These are phyloP conservation scores for Gillenia trifoliata DNA, from an alignment of 306 rosid genomes.

Conservation along the genomic window DNA sequence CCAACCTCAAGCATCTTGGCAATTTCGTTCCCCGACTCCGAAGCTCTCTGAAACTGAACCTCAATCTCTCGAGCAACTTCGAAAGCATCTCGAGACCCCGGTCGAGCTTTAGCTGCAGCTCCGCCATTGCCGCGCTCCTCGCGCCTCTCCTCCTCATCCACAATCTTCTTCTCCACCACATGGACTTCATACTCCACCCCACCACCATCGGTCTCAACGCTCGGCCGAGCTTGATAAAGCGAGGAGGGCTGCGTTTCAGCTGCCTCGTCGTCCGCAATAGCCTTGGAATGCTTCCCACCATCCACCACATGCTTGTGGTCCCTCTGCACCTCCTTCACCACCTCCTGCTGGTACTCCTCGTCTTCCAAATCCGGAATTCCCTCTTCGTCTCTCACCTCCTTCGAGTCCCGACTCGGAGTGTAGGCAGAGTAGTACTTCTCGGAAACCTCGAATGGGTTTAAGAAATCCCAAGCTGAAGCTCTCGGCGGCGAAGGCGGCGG, in stretches of 20 bases:
- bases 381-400: constrained; percentile 81
- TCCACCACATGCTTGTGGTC: constrained; percentile 44
- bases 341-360: constrained; percentile 61
- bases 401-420: constrained; percentile 74
- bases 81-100: constrained; percentile 50
- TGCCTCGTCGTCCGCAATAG: constrained; percentile 18
- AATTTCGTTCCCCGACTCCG: constrained; percentile 64
- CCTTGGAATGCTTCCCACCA: constrained; percentile 25
- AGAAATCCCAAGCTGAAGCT: constrained; percentile 69
- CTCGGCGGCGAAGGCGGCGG: constrained; percentile 88
- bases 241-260: constrained; percentile 24
- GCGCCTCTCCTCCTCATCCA: constrained; percentile 46
- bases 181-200: constrained; percentile 55
- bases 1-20: constrained; percentile 81
- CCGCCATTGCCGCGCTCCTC: constrained; percentile 45
- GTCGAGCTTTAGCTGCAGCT: constrained; percentile 39
- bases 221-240: constrained; percentile 41
- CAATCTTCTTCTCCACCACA: constrained; percentile 69
- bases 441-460: constrained; percentile 53
- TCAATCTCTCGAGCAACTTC: constrained; percentile 76
- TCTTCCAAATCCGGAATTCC: constrained; percentile 98
- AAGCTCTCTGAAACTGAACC: constrained; percentile 72
- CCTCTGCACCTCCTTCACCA: constrained; percentile 76
- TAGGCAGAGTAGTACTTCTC: constrained; percentile 44
- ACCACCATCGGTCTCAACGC: constrained; percentile 30